Evolutionary conservation across 1,139 yeast genomes (phyloP), one percentile per base, ranked within the genome.

Genomic region (Geotrichum siamense): DNA sequence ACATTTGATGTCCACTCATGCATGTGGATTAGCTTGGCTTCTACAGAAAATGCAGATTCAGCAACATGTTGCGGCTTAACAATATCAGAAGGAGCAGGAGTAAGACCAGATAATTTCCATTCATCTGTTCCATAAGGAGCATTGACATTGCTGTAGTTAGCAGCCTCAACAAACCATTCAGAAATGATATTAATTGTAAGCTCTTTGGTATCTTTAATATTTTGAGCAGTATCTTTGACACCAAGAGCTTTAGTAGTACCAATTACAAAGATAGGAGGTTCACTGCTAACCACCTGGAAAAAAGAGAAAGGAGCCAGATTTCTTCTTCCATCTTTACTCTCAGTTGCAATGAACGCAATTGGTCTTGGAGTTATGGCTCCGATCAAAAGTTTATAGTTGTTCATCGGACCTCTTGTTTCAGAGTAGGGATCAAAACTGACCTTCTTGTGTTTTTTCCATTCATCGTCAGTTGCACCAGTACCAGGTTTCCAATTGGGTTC

Each of bases 111-210:
- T 35, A 76, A 59, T 45, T 69, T 63, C 77, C 79, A 78, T 55
- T 78, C 84, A 50, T 72, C 74, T 13, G 72, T 66, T 1, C 63
- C 74, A 1, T 55, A 41, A 1, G 82, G 82, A 2, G 78, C 70
- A 51, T 70, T 61, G 21, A 65, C 65, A 15, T 72, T 62, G n/a
- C 75, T 60, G 51, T 59, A 70, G 55, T 78, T 76, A 12, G 82
- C 80, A 15, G 82, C 82, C 45, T 78, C 84, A 23, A 72, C 62
- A 54, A 76, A 75, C 81, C 81, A 78, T 58, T 78, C 84, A 38
- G 78, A 69, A 30, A 78, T 69, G 43, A 78, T 69, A 56, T 72
- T 78, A 53, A 78, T 70, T n/a, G 80, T 75, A 44, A 71, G 65
- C 53, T 78, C 83, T 3, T 62, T 65, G 3, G 78, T 75, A 20